These are phyloP conservation scores for Chaetothyriales sp. DNA, from an alignment of 2,329 filamentous ascomycete species.

Conservation along the genomic window DNA sequence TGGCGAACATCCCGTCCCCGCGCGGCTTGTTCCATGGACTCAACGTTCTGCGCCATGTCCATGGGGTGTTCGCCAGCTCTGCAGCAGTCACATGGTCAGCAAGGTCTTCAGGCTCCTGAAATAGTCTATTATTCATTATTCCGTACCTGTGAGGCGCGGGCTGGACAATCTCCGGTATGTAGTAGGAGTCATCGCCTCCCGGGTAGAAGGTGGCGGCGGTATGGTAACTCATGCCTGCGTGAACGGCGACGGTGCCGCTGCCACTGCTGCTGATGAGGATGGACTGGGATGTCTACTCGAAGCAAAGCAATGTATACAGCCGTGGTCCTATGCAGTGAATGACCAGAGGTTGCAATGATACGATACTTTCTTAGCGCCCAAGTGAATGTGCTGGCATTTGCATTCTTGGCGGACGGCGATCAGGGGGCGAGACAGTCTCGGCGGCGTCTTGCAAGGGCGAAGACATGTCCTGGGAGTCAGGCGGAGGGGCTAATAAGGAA, in stretches of 20 bases:
- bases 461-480: neutral
- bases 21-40: constrained; percentile 59
- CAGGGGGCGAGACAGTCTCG: neutral
- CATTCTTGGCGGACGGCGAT: neutral
- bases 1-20: constrained; percentile 37
- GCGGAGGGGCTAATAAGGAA: neutral
- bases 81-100: constrained; percentile 64
- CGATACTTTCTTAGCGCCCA: neutral
- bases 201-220: constrained; percentile 51
- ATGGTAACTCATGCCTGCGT: constrained; percentile 12
- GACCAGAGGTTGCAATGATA: neutral
- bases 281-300: neutral
- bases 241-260: neutral
- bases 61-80: constrained; percentile 50
- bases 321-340: neutral
- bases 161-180: constrained; percentile 54
- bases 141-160: constrained; percentile 53
- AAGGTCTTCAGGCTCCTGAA: neutral
- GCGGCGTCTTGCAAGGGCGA: neutral
- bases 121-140: no score
- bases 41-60: constrained; percentile 89
- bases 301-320: neutral
- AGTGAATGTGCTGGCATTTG: neutral
- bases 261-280: no score
- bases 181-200: constrained; percentile 52